Conservation (phyloP, 371 early-diverging fungal genomes). For the Mucor lusitanicus region DNA sequence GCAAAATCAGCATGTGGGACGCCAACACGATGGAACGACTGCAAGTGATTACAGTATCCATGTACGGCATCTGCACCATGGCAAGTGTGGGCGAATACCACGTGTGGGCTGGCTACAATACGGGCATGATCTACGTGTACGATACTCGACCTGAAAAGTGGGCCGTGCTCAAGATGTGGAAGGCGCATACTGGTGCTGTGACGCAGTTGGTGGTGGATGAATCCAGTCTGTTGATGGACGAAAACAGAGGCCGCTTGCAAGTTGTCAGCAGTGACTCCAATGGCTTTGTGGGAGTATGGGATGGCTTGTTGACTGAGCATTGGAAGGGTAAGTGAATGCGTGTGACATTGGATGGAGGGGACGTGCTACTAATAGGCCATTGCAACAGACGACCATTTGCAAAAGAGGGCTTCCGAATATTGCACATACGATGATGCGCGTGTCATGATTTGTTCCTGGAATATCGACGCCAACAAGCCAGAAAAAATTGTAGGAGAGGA, state of each 20-base stretch:
- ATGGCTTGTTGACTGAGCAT: slow-evolving; percentile 68
- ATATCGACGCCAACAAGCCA: slow-evolving; percentile 69
- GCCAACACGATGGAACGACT: slow-evolving; percentile 33
- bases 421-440: slow-evolving; percentile 52
- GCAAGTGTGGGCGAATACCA: slow-evolving; percentile 52
- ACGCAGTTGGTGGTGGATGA: slow-evolving; percentile 53
- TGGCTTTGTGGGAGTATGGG: slow-evolving; percentile 75
- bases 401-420: slow-evolving; percentile 48
- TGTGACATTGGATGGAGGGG: too few relatives aligned
- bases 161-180: slow-evolving; percentile 66
- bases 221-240: slow-evolving; percentile 32
- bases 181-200: slow-evolving; percentile 56
- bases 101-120: slow-evolving; percentile 72
- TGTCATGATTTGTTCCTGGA: slow-evolving; percentile 72
- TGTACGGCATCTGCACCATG: slow-evolving; percentile 62
- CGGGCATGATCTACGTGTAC: slow-evolving; percentile 71
- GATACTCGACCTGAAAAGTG: slow-evolving; percentile 50
- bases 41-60: slow-evolving; percentile 44
- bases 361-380: too few relatives aligned
- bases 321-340: slow-evolving; percentile 56
- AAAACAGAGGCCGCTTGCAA: slow-evolving; percentile 19
- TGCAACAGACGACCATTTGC: slow-evolving; percentile 49
- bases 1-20: slow-evolving; percentile 72
- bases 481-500: slow-evolving; percentile 31
- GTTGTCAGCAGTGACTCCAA: slow-evolving; percentile 63